A percentile compares a stretch with the other conserved stretches of the same genome.
Conservation (phyloP, 2,329 filamentous ascomycete species). For the Cordyceps farinosa region DNA sequence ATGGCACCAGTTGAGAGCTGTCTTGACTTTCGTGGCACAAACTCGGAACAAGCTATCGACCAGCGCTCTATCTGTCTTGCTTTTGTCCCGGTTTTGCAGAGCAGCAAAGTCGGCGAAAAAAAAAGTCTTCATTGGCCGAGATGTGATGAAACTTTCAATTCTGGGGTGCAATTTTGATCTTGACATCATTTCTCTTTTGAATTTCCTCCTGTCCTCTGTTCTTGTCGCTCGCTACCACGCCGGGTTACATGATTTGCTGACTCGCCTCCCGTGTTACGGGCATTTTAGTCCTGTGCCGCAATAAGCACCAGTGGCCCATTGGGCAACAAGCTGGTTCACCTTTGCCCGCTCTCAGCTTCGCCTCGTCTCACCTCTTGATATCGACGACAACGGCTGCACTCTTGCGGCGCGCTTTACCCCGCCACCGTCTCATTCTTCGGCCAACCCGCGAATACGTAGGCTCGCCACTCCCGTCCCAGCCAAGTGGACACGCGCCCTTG, state of each 20-base stretch:
- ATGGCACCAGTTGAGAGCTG: not conserved
- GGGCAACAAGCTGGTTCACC: not conserved
- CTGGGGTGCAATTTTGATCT: not conserved
- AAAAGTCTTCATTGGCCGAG: not conserved
- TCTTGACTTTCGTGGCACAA: not conserved
- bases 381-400: not conserved
- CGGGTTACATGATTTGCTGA: constrained; percentile 1
- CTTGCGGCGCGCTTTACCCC: not conserved
- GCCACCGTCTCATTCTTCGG: not conserved
- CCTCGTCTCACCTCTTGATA: not conserved
- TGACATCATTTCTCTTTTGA: not conserved
- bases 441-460: not conserved
- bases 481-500: not conserved
- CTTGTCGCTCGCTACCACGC: not conserved
- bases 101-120: not conserved
- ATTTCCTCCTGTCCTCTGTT: not conserved
- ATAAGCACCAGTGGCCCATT: constrained; percentile 4
- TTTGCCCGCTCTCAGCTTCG: not conserved
- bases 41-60: not conserved
- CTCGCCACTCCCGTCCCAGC: not conserved
- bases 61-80: not conserved
- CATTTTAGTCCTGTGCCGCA: not conserved
- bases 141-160: not conserved
- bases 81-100: not conserved
- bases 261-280: not conserved